phyloP scores from a whole-genome alignment of 108 stramenopile genomes.

The Stephanodiscus minutulus region DNA sequence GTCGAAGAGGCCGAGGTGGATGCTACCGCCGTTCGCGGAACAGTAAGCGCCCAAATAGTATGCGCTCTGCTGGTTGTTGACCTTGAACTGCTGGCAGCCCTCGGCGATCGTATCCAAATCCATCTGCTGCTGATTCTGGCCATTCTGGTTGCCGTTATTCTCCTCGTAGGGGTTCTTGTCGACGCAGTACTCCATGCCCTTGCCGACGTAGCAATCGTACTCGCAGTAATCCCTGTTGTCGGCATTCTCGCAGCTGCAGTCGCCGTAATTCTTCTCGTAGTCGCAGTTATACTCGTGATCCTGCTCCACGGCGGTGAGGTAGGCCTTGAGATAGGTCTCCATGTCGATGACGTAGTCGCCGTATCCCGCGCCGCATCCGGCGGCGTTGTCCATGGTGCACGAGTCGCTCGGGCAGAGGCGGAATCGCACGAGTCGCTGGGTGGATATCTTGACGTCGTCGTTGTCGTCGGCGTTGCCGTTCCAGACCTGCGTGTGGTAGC shows the following conservation, averaged over 20 bases:
- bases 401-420: conserved; percentile 72
- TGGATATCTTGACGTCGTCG: conserved; percentile 69
- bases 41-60: conserved; percentile 86
- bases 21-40: conserved; percentile 71
- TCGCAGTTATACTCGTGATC: conserved; percentile 64
- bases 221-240: conserved; percentile 64
- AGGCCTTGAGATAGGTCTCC: conserved; percentile 74
- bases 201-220: conserved; percentile 67
- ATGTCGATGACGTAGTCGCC: conserved; percentile 89
- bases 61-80: conserved; percentile 37
- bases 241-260: conserved; percentile 53
- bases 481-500: conserved; percentile 82
- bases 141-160: conserved; percentile 40
- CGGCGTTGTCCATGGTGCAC: conserved; percentile 58
- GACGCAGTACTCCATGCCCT: conserved; percentile 65
- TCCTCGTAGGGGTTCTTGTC: conserved; percentile 69
- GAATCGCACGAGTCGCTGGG: conserved; percentile 80
- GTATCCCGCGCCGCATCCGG: conserved; percentile 66
- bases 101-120: conserved; percentile 45
- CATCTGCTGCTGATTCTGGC: conserved; percentile 39
- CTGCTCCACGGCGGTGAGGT: conserved; percentile 53
- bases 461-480: conserved; percentile 66
- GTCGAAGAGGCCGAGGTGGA: conserved; percentile 77
- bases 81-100: conserved; percentile 36
- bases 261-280: conserved; percentile 51